Conservation (phyloP, 345 rosid genomes). For the Salix suchowensis region DNA sequence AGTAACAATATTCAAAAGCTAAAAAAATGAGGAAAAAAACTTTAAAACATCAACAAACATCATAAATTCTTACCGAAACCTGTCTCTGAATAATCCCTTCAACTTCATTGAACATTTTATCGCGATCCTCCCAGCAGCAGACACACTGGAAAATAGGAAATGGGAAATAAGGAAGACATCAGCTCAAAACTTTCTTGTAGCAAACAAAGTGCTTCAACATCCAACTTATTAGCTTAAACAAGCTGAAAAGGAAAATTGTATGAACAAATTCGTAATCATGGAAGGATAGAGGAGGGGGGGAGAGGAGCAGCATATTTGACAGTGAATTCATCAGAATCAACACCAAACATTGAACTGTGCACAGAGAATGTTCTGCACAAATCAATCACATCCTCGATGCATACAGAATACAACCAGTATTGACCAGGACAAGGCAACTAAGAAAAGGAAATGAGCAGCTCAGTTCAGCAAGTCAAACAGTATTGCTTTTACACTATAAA, state of each 20-base stretch:
- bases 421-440: not conserved
- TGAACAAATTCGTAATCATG: not conserved
- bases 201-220: not conserved
- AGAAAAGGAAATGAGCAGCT: not conserved
- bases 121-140: constrained; percentile 93
- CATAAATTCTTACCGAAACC: constrained; percentile 52
- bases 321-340: not conserved
- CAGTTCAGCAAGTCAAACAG: not conserved
- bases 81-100: constrained; percentile 85
- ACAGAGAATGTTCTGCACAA: not conserved
- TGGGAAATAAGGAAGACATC: not conserved
- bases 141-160: constrained; percentile 49
- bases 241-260: not conserved
- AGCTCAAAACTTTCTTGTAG: not conserved
- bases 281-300: not conserved
- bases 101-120: constrained; percentile 73
- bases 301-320: not conserved
- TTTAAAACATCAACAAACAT: not conserved
- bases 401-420: not conserved
- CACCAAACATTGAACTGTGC: not conserved
- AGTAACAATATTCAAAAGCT: not conserved
- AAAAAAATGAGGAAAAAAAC: not conserved
- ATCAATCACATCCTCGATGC: not conserved
- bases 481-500: not conserved
- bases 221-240: not conserved